Percentiles rank a stretch among this genome's conserved stretches.
Conservation (phyloP, 352 stramenopile genomes). For the Globisporangium irregulare region DNA sequence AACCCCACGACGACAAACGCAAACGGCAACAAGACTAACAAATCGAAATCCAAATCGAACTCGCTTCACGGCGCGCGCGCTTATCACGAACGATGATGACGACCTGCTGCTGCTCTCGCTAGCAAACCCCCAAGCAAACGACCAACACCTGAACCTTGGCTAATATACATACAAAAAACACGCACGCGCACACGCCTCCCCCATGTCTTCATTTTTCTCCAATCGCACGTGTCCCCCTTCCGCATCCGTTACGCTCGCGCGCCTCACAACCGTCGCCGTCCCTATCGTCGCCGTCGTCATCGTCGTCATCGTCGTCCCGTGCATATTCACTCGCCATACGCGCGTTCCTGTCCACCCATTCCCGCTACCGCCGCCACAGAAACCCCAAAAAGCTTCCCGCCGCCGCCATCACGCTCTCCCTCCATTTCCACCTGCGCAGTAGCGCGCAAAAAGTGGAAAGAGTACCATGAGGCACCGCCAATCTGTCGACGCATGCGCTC, state of each 20-base stretch:
- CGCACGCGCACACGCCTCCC: neutral
- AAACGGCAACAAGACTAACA: conserved; percentile 14
- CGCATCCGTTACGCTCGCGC: neutral
- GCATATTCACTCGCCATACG: neutral
- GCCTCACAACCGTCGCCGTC: neutral
- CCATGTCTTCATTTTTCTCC: neutral
- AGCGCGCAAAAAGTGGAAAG: conserved; percentile 69
- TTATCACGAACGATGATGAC: conserved; percentile 19
- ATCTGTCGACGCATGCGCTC: conserved; percentile 45
- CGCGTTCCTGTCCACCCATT: conserved; percentile 1
- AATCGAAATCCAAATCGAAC: conserved; percentile 3
- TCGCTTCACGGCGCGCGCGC: conserved; percentile 22
- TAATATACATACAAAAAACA: conserved; percentile 12
- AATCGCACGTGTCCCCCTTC: neutral
- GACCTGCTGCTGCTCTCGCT: neutral
- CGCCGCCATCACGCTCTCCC: neutral
- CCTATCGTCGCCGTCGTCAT: neutral
- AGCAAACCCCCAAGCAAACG: neutral
- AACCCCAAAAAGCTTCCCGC: neutral
- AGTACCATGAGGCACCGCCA: conserved; percentile 33
- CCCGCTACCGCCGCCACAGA: neutral
- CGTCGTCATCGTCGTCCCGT: neutral
- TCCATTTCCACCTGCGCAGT: conserved; percentile 31
- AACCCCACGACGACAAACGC: conserved; percentile 21
- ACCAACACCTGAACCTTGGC: conserved; percentile 29